Percentiles rank a stretch among this genome's conserved stretches.
These are phyloP conservation scores for Neonectria ditissima DNA, from an alignment of 2,329 filamentous ascomycete genomes.

Conservation along the genomic window DNA sequence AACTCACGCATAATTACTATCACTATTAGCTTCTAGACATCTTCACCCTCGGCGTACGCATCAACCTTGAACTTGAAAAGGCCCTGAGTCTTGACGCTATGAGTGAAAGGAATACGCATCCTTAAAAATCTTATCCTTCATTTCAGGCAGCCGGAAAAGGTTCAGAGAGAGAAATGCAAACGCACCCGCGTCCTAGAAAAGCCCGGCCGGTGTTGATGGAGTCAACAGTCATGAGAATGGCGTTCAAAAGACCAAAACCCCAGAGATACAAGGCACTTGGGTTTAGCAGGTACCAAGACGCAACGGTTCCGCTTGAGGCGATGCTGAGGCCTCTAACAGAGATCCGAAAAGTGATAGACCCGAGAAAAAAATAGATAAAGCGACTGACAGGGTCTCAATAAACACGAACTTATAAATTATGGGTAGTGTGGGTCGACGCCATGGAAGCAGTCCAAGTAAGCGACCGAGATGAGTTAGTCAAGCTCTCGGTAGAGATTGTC, in stretches of 20 bases:
- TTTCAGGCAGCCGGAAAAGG: slow-evolving; percentile 38
- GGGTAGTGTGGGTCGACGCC: slow-evolving; percentile 56
- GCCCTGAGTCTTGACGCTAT: slow-evolving; percentile 48
- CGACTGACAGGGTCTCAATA: too few relatives aligned
- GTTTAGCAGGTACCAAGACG: slow-evolving; percentile 7
- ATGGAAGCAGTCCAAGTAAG: slow-evolving; percentile 58
- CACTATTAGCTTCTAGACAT: too few relatives aligned
- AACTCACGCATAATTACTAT: too few relatives aligned
- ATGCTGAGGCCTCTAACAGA: slow-evolving; percentile 44
- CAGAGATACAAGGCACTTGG: slow-evolving; percentile 52
- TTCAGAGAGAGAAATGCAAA: slow-evolving; percentile 49
- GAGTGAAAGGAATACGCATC: slow-evolving; percentile 50
- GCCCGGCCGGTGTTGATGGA: slow-evolving; percentile 48
- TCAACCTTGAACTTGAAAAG: slow-evolving; percentile 41
- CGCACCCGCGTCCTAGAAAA: slow-evolving; percentile 49
- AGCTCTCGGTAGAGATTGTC: slow-evolving; percentile 26
- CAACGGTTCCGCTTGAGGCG: slow-evolving; percentile 20
- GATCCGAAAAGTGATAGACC: slow-evolving; percentile 52
- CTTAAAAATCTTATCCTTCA: slow-evolving; percentile 44
- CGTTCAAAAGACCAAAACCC: slow-evolving; percentile 54
- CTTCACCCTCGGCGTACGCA: slow-evolving; percentile 16
- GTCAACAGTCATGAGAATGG: slow-evolving; percentile 52
- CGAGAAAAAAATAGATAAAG: too few relatives aligned
- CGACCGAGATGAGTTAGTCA: slow-evolving; percentile 19
- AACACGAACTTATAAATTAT: too few relatives aligned